Conservation (phyloP, 1,284 basidiomycete genomes). For the Irpex rosettiformis region DNA sequence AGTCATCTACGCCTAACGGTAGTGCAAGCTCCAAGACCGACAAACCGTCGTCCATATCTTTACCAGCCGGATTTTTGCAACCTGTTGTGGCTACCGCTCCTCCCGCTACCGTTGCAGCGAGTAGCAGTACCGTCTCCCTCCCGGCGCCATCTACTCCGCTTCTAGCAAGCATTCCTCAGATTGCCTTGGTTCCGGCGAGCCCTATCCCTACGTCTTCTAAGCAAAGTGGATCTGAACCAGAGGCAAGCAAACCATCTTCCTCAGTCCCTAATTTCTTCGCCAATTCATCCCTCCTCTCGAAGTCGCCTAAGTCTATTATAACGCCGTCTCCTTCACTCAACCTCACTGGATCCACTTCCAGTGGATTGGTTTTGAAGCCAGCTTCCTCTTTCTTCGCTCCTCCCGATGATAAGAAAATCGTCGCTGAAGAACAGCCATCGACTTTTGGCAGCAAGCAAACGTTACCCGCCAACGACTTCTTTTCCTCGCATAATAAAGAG, state of each 20-base stretch:
- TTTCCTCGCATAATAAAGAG: neutral
- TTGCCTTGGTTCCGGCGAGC: constrained; percentile 23
- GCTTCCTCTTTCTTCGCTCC: constrained; percentile 15
- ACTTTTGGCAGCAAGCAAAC: neutral
- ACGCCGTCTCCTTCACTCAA: constrained; percentile 14
- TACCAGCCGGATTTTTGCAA: constrained; percentile 1
- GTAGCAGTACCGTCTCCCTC: constrained; percentile 4
- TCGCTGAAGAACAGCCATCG: neutral
- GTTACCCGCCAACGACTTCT: neutral
- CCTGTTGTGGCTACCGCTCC: constrained; percentile 7
- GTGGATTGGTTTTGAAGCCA: neutral
- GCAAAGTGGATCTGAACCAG: constrained; percentile 16
- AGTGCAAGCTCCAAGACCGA: constrained; percentile 6
- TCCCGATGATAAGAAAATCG: neutral
- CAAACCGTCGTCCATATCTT: constrained; percentile 4
- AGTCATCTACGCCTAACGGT: constrained; percentile 20
- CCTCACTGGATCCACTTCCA: constrained; percentile 7
- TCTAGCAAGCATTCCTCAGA: constrained; percentile 20
- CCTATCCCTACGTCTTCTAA: constrained; percentile 12
- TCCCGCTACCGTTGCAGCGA: constrained; percentile 3
- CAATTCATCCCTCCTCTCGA: constrained; percentile 31
- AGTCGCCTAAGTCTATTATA: constrained; percentile 22
- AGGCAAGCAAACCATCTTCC: constrained; percentile 13
- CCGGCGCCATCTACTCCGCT: constrained; percentile 16
- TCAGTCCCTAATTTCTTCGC: constrained; percentile 52